Base-by-base conservation (phyloP, 1,139 yeast species). In the Kodamaea sp. region DNA sequence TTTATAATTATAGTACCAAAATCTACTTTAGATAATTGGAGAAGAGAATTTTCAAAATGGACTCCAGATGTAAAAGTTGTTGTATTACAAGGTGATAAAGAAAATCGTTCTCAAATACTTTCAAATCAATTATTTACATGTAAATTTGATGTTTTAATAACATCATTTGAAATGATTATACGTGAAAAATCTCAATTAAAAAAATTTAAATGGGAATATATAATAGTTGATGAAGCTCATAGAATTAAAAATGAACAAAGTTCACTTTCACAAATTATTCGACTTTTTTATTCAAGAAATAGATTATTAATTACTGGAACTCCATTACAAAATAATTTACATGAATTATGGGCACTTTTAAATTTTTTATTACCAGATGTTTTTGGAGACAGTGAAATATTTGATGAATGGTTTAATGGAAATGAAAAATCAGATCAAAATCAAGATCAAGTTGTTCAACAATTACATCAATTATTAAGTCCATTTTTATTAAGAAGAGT, bases 221-320 rank as follows among this genome's bases (percentile, higher is more conserved):
- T 92, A 41, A 79, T 92, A 23, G 90, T 92, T 31, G 98, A 92
- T 65, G 98, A 92, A 62, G 98, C 97, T 2, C 98, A 92, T 58
- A 77, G 97, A 57, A 90, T 92, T 57, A 92, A 92, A 58, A 92
- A 92, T 59, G 97, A 92, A 59, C 95, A 86, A 55, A 81, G 94
- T 37, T 79, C 94, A 40, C 70, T 92, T 41, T 88, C 96, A 1
- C 96, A 89, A 60, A 89, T 92, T 45, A 83, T 92, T 40, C 78
- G 97, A 48, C 67, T 88, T 36, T 89, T 92, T 55, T 83, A 85
- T 55, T 87, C 97, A 5, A 76, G 84, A 42, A 88, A 87, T 57
- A 70, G 98, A 48, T 68, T 92, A 36, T 67, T 92, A 40, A 90
- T 92, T 42, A 92, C 98, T 0, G 98, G 98, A 51, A 92, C 98